Conservation (phyloP, 768 basidiomycete species). For the Jaapia argillacea region DNA sequence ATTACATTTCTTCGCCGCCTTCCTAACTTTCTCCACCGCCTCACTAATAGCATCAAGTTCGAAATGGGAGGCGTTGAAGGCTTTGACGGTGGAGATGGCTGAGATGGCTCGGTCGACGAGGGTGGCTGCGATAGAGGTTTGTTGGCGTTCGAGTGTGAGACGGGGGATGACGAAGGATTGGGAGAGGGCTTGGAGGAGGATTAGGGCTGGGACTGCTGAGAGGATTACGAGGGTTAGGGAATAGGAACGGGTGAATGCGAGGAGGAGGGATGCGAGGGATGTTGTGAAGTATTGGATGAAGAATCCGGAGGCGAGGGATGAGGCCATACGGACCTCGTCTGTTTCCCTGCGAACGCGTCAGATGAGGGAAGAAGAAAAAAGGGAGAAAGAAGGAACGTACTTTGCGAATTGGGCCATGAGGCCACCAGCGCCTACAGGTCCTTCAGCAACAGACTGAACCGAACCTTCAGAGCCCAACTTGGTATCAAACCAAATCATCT, state of each 20-base stretch:
- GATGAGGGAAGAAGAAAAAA: neutral
- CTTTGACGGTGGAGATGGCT: constrained; percentile 85
- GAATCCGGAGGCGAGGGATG: constrained; percentile 70
- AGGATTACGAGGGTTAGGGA: constrained; percentile 88
- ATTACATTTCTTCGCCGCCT: constrained; percentile 43
- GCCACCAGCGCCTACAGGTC: constrained; percentile 71
- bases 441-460: constrained; percentile 23
- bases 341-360: constrained; percentile 58
- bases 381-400: constrained; percentile 25
- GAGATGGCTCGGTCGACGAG: constrained; percentile 68
- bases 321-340: constrained; percentile 83
- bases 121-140: constrained; percentile 65
- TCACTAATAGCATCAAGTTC: constrained; percentile 41
- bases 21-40: constrained; percentile 34
- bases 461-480: constrained; percentile 55
- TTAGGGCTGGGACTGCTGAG: constrained; percentile 75
- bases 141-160: constrained; percentile 52
- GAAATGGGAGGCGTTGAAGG: constrained; percentile 66
- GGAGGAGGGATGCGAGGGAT: constrained; percentile 63
- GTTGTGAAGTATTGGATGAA: constrained; percentile 78
- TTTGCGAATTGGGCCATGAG: constrained; percentile 89
- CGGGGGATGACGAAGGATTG: constrained; percentile 62
- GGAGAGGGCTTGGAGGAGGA: constrained; percentile 66
- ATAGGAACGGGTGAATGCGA: constrained; percentile 76
- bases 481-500: constrained; percentile 88